Percentiles rank a stretch among this genome's conserved stretches.
Evolutionary conservation across 371 early-diverging fungal species (phyloP).

Genomic region (Mortierella sp.): DNA sequence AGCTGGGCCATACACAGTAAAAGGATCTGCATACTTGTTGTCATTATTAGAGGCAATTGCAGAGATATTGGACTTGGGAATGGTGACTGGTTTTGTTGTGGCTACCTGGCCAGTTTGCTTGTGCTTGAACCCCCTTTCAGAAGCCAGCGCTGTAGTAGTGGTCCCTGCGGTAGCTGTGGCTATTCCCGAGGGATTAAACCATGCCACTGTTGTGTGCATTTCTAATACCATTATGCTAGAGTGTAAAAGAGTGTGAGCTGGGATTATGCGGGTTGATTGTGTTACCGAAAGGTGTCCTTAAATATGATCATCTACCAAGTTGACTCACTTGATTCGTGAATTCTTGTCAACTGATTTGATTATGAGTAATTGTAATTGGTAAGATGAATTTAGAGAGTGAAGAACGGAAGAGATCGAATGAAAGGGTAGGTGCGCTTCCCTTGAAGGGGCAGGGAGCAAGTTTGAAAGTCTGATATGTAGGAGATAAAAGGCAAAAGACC

Average conservation of each 20-base stretch:
- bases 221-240: conserved; percentile 14
- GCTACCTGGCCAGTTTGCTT: not conserved
- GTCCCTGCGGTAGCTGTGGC: not conserved
- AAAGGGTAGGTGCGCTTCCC: conserved; percentile 7
- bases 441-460: not conserved
- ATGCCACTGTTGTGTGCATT: conserved; percentile 13
- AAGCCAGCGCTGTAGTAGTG: not conserved
- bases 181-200: conserved; percentile 23
- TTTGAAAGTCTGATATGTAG: not conserved
- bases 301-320: not conserved
- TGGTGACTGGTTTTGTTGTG: not conserved
- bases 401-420: not conserved
- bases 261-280: not conserved
- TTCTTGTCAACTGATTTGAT: not conserved
- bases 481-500: not conserved
- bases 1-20: conserved; percentile 8
- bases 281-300: not conserved
- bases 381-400: not conserved
- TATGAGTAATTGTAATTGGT: not conserved
- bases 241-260: not conserved
- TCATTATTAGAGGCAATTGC: not conserved
- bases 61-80: not conserved
- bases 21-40: not conserved
- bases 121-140: too few relatives aligned
- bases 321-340: not conserved